Conservation (phyloP, 2,329 filamentous ascomycete genomes). For the Boeremia lycopersici region DNA sequence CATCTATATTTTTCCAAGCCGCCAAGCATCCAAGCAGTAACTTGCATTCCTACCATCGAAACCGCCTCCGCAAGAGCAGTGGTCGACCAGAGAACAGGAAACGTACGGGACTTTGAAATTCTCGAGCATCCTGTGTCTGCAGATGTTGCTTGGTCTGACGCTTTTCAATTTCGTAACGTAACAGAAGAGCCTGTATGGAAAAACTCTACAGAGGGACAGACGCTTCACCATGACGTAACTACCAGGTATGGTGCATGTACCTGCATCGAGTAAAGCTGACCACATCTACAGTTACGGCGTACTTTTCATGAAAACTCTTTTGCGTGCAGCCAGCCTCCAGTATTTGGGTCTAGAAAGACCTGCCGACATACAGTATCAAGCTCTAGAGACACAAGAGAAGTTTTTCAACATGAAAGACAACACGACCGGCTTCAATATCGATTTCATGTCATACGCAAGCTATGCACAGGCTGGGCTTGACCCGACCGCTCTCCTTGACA, state of each 20-base stretch:
- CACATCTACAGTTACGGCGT: slow-evolving; percentile 16
- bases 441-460: slow-evolving; percentile 25
- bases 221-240: slow-evolving; percentile 9
- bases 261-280: background rate
- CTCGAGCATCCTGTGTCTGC: slow-evolving; percentile 5
- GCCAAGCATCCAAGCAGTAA: slow-evolving; percentile 18
- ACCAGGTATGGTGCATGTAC: slow-evolving; percentile 6
- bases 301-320: slow-evolving; percentile 17
- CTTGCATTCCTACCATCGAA: slow-evolving; percentile 20
- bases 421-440: slow-evolving; percentile 21
- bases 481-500: slow-evolving; percentile 25
- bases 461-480: slow-evolving; percentile 24
- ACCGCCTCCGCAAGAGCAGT: slow-evolving; percentile 11
- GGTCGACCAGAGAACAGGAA: slow-evolving; percentile 10
- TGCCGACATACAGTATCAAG: background rate
- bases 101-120: slow-evolving; percentile 15
- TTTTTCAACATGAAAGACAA: slow-evolving; percentile 32
- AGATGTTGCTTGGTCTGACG: slow-evolving; percentile 14
- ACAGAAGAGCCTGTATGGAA: slow-evolving; percentile 3
- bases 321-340: slow-evolving; percentile 11
- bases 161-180: slow-evolving; percentile 11
- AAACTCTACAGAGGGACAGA: background rate
- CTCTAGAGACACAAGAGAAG: background rate
- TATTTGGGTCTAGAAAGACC: background rate
- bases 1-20: slow-evolving; percentile 4